Conservation (phyloP, 495 filamentous ascomycete genomes). For the Lophiostoma macrostomum region DNA sequence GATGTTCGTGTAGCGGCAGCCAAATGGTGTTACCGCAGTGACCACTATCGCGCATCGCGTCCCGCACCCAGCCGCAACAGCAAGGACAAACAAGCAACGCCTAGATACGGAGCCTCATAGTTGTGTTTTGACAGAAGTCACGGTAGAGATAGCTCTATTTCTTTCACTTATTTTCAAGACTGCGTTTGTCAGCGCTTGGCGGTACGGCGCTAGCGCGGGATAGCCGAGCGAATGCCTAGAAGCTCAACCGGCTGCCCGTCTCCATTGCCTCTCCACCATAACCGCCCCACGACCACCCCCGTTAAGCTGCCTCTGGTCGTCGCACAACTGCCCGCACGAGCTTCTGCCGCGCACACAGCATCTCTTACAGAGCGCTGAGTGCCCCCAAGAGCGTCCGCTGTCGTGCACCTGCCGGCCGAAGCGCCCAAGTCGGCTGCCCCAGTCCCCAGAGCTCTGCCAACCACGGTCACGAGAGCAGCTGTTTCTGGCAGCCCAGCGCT, state of each 20-base stretch:
- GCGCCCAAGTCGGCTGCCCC: constrained; percentile 25
- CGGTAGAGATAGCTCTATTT: no score
- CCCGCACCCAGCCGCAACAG: no score
- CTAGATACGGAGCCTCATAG: no score
- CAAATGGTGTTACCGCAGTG: no score
- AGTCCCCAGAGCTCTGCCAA: not conserved
- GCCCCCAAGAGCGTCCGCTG: not conserved
- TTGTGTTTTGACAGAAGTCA: no score
- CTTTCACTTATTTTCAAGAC: no score
- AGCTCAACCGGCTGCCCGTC: constrained; percentile 3
- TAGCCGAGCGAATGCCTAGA: constrained; percentile 14
- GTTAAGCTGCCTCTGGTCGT: constrained; percentile 14
- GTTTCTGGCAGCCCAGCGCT: not conserved
- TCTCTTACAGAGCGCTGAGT: not conserved
- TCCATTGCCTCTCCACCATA: constrained; percentile 15
- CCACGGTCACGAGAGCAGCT: not conserved
- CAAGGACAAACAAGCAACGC: no score
- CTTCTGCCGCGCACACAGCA: constrained; percentile 6
- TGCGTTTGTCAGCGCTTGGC: not conserved
- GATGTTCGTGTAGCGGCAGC: no score
- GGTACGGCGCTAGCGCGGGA: not conserved
- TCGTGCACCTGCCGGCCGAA: constrained; percentile 6
- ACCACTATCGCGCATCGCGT: no score
- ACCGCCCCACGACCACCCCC: constrained; percentile 18
- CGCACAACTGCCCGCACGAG: constrained; percentile 11